Conservation (phyloP, 345 rosid species). For the Carallia pectinifolia region DNA sequence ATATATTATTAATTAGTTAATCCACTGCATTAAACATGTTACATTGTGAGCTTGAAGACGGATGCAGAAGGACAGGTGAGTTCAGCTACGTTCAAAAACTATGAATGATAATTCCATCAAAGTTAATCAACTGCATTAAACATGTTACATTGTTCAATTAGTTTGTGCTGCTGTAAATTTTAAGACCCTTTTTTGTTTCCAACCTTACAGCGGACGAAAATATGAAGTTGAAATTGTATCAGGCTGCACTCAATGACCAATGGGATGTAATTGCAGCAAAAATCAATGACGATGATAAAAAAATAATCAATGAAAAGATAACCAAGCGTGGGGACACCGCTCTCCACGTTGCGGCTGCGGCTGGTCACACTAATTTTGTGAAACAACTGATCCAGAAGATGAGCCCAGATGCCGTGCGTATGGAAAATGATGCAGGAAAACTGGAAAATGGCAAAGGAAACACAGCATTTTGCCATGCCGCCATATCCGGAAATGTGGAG, state of each 20-base stretch:
- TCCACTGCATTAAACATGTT: too few species aligned
- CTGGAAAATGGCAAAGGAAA: slow-evolving; percentile 3
- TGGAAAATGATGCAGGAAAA: not conserved
- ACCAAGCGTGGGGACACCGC: slow-evolving; percentile 17
- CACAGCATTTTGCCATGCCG: slow-evolving; percentile 27
- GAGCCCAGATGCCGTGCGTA: slow-evolving; percentile 3
- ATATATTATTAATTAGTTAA: too few species aligned
- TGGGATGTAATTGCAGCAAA: slow-evolving; percentile 16
- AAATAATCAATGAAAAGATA: slow-evolving; percentile 6
- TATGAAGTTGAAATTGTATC: not conserved
- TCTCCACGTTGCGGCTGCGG: slow-evolving; percentile 28
- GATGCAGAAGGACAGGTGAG: too few species aligned
- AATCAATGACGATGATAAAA: not conserved
- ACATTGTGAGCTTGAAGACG: too few species aligned
- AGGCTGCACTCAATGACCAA: slow-evolving; percentile 15
- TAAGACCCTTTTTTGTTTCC: too few species aligned
- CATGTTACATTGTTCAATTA: too few species aligned
- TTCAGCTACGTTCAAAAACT: too few species aligned
- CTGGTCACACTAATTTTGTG: slow-evolving; percentile 20
- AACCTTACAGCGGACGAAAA: not conserved
- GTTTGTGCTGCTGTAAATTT: too few species aligned
- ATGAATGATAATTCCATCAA: too few species aligned
- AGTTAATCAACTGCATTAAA: too few species aligned
- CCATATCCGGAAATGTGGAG: slow-evolving; percentile 19
- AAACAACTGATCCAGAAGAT: slow-evolving; percentile 14